A percentile compares a stretch with the other conserved stretches of the same genome.
phyloP scores from a whole-genome alignment of 2,329 filamentous ascomycete genomes.

The Neofusicoccum kwambonambiense region DNA sequence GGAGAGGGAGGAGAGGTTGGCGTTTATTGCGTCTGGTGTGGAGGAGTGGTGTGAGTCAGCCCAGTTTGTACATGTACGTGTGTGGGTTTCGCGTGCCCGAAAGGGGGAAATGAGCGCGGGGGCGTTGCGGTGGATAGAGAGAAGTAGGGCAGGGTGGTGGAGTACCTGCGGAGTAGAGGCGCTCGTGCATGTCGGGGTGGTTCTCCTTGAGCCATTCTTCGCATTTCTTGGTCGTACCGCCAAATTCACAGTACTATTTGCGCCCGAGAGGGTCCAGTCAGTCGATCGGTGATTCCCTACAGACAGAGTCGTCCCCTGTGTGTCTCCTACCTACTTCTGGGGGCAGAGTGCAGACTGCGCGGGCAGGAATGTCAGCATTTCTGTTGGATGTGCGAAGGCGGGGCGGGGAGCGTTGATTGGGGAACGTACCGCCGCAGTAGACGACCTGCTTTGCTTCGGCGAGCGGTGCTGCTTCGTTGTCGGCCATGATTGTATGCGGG shows the following conservation, averaged over 20 bases:
- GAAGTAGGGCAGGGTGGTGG: too few species aligned
- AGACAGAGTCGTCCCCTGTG: background rate
- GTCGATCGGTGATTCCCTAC: background rate
- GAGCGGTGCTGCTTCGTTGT: slow-evolving; percentile 23
- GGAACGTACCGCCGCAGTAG: slow-evolving; percentile 61
- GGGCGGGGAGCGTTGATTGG: background rate
- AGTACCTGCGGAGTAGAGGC: slow-evolving; percentile 82
- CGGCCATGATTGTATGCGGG: slow-evolving; percentile 18
- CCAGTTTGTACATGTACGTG: too few species aligned
- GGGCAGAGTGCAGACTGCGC: slow-evolving; percentile 61
- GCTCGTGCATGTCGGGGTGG: slow-evolving; percentile 70
- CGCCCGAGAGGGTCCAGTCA: background rate
- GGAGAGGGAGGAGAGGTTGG: slow-evolving; percentile 80
- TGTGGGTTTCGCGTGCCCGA: too few species aligned
- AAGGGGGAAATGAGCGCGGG: too few species aligned
- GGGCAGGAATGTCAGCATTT: background rate
- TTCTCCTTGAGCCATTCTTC: slow-evolving; percentile 87
- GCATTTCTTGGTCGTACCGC: slow-evolving; percentile 93
- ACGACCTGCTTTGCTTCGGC: slow-evolving; percentile 52
- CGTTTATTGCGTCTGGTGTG: slow-evolving; percentile 62
- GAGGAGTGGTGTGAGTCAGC: background rate
- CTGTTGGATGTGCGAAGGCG: background rate
- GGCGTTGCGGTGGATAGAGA: too few species aligned
- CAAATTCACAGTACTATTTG: slow-evolving; percentile 93
- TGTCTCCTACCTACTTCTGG: slow-evolving; percentile 60